A percentile compares a stretch with the other conserved stretches of the same genome.
phyloP scores from a whole-genome alignment of 2,329 filamentous ascomycete genomes.

The Chaetomium globosum region DNA sequence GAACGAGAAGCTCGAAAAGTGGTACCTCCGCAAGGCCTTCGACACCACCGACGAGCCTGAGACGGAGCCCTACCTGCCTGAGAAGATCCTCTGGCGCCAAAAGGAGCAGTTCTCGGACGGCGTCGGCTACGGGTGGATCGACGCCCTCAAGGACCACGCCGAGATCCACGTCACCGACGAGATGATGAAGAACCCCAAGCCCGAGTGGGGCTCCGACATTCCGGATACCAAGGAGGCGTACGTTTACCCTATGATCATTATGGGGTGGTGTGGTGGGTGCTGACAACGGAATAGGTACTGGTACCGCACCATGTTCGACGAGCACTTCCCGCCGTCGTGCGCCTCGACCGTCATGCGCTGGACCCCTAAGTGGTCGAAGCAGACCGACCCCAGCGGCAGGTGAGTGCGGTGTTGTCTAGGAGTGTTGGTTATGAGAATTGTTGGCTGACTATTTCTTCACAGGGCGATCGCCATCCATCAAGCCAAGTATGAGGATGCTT shows the following conservation, averaged over 20 bases:
- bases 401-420: conserved; percentile 45
- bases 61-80: conserved; percentile 83
- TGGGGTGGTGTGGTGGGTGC: not conserved
- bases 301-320: conserved; percentile 98
- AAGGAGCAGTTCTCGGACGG: conserved; percentile 99
- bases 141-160: conserved; percentile 92
- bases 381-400: conserved; percentile 93
- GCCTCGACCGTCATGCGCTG: conserved; percentile 93
- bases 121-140: conserved; percentile 99
- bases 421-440: conserved; percentile 22
- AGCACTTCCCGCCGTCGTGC: conserved; percentile 92
- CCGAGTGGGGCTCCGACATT: conserved; percentile 90
- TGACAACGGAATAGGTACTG: conserved; percentile 67
- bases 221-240: conserved; percentile 97
- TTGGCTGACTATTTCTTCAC: conserved; percentile 27
- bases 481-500: conserved; percentile 67
- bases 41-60: conserved; percentile 86
- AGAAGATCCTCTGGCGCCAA: conserved; percentile 95
- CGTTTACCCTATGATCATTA: conserved; percentile 42
- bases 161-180: conserved; percentile 89
- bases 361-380: conserved; percentile 96
- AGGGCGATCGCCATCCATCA: conserved; percentile 78
- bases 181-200: conserved; percentile 97
- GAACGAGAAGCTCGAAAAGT: conserved; percentile 88
- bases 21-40: conserved; percentile 96